A percentile compares a stretch with the other conserved stretches of the same genome.
Conservation (phyloP, 2,329 filamentous ascomycete genomes). For the Hypoxylon sp. region DNA sequence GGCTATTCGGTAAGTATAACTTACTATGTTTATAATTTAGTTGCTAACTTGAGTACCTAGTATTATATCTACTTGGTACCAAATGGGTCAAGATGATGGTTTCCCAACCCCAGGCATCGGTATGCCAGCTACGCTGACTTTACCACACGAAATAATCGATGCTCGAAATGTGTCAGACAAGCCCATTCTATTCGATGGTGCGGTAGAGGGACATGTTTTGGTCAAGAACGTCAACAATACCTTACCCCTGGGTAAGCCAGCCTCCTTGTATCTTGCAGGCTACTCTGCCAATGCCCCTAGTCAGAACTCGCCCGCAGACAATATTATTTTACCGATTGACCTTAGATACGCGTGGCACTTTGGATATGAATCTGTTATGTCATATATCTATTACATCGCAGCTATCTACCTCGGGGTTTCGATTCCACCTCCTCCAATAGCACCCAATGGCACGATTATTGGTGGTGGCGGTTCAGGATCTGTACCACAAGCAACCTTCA, state of each 20-base stretch:
- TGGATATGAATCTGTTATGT: constrained; percentile 32
- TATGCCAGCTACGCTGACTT: constrained; percentile 55
- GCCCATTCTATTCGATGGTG: constrained; percentile 55
- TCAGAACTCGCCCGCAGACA: constrained; percentile 39
- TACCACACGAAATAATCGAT: constrained; percentile 59
- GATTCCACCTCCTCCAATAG: constrained; percentile 48
- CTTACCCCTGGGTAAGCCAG: constrained; percentile 59
- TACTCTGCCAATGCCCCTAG: constrained; percentile 57
- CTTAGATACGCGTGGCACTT: constrained; percentile 44
- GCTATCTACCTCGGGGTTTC: constrained; percentile 17
- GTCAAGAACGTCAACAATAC: constrained; percentile 63
- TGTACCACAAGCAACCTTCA: constrained; percentile 56
- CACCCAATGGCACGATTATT: constrained; percentile 58
- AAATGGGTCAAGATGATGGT: constrained; percentile 57
- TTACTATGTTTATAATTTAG: constrained; percentile 23
- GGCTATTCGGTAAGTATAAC: constrained; percentile 61
- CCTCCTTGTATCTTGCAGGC: constrained; percentile 60
- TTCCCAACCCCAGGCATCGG: constrained; percentile 53
- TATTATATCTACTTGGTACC: constrained; percentile 59
- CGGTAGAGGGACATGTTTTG: constrained; percentile 56
- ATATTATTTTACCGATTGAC: too few species aligned
- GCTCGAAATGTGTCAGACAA: constrained; percentile 56
- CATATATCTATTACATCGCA: constrained; percentile 11
- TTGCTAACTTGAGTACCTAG: constrained; percentile 28
- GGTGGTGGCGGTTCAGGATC: constrained; percentile 60